phyloP scores from a whole-genome alignment of 2,329 filamentous ascomycete genomes.

The Shiraia bambusicola region DNA sequence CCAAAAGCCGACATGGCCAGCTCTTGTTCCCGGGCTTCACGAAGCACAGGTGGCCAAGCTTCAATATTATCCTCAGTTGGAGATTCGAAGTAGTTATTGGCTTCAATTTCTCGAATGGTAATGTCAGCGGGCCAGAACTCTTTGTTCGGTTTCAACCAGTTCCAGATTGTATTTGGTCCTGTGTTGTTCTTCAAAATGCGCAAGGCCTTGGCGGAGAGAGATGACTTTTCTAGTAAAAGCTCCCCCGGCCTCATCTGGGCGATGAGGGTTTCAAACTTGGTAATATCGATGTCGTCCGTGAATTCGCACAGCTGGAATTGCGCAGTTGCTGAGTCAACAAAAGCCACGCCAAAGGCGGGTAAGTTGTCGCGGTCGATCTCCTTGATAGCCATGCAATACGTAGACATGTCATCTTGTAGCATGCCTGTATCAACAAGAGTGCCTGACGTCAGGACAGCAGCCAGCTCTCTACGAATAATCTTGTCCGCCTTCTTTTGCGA shows the following conservation, averaged over 20 bases:
- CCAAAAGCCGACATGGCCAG: constrained; percentile 88
- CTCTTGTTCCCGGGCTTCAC: constrained; percentile 74
- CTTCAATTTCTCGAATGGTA: constrained; percentile 77
- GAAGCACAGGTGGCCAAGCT: constrained; percentile 76
- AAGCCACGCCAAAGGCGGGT: constrained; percentile 86
- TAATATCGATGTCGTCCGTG: constrained; percentile 86
- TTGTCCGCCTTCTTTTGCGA: constrained; percentile 69
- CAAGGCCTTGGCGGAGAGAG: constrained; percentile 81
- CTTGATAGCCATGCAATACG: constrained; percentile 94
- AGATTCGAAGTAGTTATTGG: constrained; percentile 73
- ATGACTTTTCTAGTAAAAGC: constrained; percentile 79
- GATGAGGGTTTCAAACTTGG: constrained; percentile 95
- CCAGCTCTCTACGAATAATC: constrained; percentile 86
- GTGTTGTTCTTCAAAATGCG: constrained; percentile 97
- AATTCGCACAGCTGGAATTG: constrained; percentile 95
- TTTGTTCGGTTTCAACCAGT: constrained; percentile 78
- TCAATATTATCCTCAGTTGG: constrained; percentile 60
- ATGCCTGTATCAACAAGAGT: constrained; percentile 94
- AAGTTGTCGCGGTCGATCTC: constrained; percentile 65
- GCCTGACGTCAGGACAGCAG: constrained; percentile 86
- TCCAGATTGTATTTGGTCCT: constrained; percentile 90
- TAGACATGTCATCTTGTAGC: constrained; percentile 97
- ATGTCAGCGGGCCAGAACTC: constrained; percentile 92
- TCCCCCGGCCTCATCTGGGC: constrained; percentile 90
- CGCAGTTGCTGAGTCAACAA: constrained; percentile 93